Base-by-base conservation (phyloP, 371 early-diverging fungal species). In the Rhizopus sp. region DNA sequence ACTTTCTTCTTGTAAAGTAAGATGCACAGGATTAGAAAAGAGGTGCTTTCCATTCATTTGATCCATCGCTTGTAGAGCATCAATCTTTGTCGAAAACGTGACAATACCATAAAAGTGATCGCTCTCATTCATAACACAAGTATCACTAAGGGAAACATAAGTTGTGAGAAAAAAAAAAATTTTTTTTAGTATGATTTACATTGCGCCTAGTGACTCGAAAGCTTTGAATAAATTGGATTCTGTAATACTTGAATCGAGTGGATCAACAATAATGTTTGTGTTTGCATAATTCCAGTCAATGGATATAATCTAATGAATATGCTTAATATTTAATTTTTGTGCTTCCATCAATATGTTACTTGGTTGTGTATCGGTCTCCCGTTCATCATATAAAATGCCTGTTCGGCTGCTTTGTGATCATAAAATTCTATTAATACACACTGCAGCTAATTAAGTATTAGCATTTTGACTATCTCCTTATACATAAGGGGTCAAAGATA, bases 121-220 rank as follows among this genome's bases (percentile, higher is more conserved):
- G 37, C 77, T 63, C 63, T 93, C 90, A 90, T 91, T 88, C 87
- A 93, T 89, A 33, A 95, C 90, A 40, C 92, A 86, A 33, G 93
- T 91, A 55, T 93, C 87, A 31, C 92, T 92, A 67, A 44, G 32
- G 32, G 40, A 32, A 9, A 17, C 29, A 7, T 60, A 39, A 30
- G 7, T 4, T 59, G 32, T 6, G 9, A 41, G n/a, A 16, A 17
- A 37, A 15, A 40, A 45, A 17, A 30, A 44, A 7, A 44, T 44
- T 41, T 7, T 16, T 53, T 23, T 23, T 23, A 23, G 23, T 23
- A 23, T 42, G 31, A 79, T 87, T 62, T 81, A 90, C 89, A 87
- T 87, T 84, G 93, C 81, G 17, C 88, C 86, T 65, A 87, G 94
- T 30, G 68, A 77, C 30, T 69, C 60, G 59, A 95, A 95, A 3